Percentiles rank a stretch among this genome's conserved stretches.
Conservation (phyloP, 192 early-diverging fungal species). For the Lunasporangiospora selenospora region DNA sequence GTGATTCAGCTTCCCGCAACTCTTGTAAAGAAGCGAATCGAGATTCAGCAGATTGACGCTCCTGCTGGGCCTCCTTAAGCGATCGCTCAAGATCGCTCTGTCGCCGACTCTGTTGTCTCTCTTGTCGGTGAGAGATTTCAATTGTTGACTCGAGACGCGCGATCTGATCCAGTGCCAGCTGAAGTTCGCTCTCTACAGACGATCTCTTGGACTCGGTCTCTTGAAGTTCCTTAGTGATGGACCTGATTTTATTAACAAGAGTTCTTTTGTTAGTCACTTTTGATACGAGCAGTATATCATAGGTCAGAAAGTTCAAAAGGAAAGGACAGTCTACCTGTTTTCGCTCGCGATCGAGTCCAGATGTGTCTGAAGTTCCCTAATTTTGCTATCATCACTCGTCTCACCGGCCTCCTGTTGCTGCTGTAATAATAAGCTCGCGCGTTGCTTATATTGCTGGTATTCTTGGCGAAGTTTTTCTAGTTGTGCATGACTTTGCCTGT, state of each 20-base stretch:
- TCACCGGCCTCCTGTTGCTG: conserved; percentile 41
- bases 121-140: conserved; percentile 39
- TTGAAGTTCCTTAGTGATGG: conserved; percentile 19
- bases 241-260: conserved; percentile 1
- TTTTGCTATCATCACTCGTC: conserved; percentile 23
- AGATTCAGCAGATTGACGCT: conserved; percentile 29
- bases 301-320: too few species aligned
- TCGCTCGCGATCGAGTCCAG: conserved; percentile 28
- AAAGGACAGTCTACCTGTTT: conserved; percentile 30
- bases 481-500: conserved; percentile 52
- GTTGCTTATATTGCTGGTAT: conserved; percentile 64
- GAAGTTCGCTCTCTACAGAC: conserved; percentile 19
- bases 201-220: conserved; percentile 20
- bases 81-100: conserved; percentile 42
- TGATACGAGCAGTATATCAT: too few species aligned
- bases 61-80: conserved; percentile 30
- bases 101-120: conserved; percentile 30
- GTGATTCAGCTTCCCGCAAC: conserved; percentile 24
- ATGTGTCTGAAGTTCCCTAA: conserved; percentile 28
- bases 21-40: conserved; percentile 43
- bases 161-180: conserved; percentile 41
- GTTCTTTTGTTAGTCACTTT: too few species aligned
- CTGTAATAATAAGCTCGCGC: conserved; percentile 57
- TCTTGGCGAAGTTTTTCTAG: conserved; percentile 51
- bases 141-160: conserved; percentile 29